These are phyloP conservation scores for Tetrapisispora arboricola DNA, from an alignment of 805 yeast genomes.

Conservation along the genomic window DNA sequence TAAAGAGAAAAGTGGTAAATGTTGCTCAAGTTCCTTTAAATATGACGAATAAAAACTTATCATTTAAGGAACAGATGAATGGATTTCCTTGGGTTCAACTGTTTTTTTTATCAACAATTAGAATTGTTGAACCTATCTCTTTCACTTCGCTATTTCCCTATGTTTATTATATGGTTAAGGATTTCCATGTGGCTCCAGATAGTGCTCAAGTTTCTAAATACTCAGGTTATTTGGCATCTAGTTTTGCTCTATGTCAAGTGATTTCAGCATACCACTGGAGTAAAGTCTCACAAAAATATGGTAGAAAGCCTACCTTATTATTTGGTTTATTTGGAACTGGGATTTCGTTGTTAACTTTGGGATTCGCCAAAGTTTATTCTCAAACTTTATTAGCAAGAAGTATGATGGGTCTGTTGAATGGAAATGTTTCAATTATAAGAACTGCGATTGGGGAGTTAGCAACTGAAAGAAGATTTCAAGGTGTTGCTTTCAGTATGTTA, in stretches of 20 bases:
- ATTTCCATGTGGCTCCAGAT: conserved; percentile 40
- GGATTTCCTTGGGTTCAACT: conserved; percentile 50
- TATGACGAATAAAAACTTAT: conserved; percentile 10
- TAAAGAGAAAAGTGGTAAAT: too few species aligned
- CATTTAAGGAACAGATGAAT: conserved; percentile 41
- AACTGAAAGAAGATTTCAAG: conserved; percentile 46
- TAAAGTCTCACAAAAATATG: conserved; percentile 40
- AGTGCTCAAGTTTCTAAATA: conserved; percentile 48
- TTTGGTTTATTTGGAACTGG: conserved; percentile 45
- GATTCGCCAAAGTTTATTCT: conserved; percentile 42
- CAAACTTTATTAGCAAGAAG: conserved; percentile 45
- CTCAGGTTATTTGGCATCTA: conserved; percentile 51
- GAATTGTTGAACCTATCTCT: conserved; percentile 54
- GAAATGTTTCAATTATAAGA: conserved; percentile 55
- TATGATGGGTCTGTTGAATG: conserved; percentile 48
- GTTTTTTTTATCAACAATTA: conserved; percentile 32
- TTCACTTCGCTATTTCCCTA: conserved; percentile 58
- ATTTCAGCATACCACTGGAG: conserved; percentile 55
- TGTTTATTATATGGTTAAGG: conserved; percentile 52
- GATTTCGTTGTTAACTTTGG: conserved; percentile 39
- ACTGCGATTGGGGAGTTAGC: conserved; percentile 55
- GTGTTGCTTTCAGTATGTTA: conserved; percentile 50
- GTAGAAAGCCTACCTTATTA: conserved; percentile 45
- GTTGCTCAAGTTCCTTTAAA: background rate
- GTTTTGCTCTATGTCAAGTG: conserved; percentile 54